Evolutionary conservation across 2,329 filamentous ascomycete species (phyloP).

Genomic region (Trichophyton mentagrophytes): DNA sequence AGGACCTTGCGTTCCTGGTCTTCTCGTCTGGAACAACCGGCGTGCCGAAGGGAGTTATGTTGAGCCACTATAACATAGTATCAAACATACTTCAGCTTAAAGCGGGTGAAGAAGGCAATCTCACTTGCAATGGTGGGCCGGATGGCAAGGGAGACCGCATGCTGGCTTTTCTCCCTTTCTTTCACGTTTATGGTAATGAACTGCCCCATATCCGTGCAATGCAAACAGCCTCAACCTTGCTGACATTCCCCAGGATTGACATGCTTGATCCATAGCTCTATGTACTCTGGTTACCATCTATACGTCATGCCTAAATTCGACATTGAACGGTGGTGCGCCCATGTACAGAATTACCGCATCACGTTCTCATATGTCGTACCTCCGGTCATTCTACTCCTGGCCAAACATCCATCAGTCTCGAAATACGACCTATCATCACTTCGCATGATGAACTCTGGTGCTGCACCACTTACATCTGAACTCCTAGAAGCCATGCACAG

Average conservation of each 20-base stretch:
- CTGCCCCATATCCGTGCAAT: not conserved
- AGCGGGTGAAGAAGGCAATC: conserved; percentile 41
- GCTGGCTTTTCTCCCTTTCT: conserved; percentile 73
- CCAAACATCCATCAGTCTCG: conserved; percentile 63
- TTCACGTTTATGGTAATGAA: conserved; percentile 68
- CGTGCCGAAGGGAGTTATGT: conserved; percentile 78
- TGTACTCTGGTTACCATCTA: conserved; percentile 53
- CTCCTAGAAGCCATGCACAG: conserved; percentile 64
- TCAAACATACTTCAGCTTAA: conserved; percentile 53
- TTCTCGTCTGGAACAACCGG: conserved; percentile 88
- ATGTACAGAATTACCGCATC: conserved; percentile 61
- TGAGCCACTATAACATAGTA: conserved; percentile 72
- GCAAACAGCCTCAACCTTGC: not conserved
- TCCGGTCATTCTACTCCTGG: conserved; percentile 66
- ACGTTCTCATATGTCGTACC: conserved; percentile 75
- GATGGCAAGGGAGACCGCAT: conserved; percentile 57
- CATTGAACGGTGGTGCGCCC: conserved; percentile 60
- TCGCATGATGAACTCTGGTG: conserved; percentile 76
- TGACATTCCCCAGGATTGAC: conserved; percentile 45
- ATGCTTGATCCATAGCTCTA: conserved; percentile 55
- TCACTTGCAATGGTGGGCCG: conserved; percentile 46
- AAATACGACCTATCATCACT: conserved; percentile 71
- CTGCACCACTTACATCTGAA: conserved; percentile 70
- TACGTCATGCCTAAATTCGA: conserved; percentile 72
- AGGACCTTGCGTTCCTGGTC: conserved; percentile 70